Conservation (phyloP, 2,329 filamentous ascomycete genomes). For the Xylariaceae sp. region DNA sequence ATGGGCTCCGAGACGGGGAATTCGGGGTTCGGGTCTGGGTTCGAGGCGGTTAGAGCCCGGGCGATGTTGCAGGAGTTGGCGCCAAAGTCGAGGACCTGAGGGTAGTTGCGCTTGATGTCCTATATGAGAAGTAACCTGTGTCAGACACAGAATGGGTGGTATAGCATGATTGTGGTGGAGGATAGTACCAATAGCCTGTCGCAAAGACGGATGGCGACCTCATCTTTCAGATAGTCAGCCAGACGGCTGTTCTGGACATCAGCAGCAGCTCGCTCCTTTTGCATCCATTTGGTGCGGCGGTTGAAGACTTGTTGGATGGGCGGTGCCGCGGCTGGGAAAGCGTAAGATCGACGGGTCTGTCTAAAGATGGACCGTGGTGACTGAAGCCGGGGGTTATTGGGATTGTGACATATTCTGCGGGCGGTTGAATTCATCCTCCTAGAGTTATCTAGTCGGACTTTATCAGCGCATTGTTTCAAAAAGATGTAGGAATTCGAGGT, state of each 20-base stretch:
- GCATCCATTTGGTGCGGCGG: constrained; percentile 77
- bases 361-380: constrained; percentile 8
- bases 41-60: constrained; percentile 67
- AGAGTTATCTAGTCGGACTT: constrained; percentile 14
- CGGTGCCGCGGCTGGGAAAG: constrained; percentile 70
- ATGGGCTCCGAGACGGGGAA: constrained; percentile 58
- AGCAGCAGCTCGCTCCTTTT: constrained; percentile 79
- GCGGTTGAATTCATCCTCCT: constrained; percentile 29
- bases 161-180: neutral
- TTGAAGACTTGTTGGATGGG: constrained; percentile 91
- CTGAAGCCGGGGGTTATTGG: constrained; percentile 9
- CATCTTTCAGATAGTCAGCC: constrained; percentile 90
- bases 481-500: too few relatives aligned
- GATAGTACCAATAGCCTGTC: constrained; percentile 67
- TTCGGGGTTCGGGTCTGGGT: constrained; percentile 58
- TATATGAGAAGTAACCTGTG: constrained; percentile 9
- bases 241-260: constrained; percentile 68
- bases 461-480: constrained; percentile 27
- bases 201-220: constrained; percentile 78
- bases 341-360: constrained; percentile 56
- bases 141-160: constrained; percentile 27
- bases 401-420: constrained; percentile 15
- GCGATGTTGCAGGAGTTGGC: constrained; percentile 96
- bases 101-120: constrained; percentile 87
- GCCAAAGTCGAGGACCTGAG: constrained; percentile 82